These are phyloP conservation scores for Styphnolobium japonicum DNA, from an alignment of 306 rosid species.

Conservation along the genomic window DNA sequence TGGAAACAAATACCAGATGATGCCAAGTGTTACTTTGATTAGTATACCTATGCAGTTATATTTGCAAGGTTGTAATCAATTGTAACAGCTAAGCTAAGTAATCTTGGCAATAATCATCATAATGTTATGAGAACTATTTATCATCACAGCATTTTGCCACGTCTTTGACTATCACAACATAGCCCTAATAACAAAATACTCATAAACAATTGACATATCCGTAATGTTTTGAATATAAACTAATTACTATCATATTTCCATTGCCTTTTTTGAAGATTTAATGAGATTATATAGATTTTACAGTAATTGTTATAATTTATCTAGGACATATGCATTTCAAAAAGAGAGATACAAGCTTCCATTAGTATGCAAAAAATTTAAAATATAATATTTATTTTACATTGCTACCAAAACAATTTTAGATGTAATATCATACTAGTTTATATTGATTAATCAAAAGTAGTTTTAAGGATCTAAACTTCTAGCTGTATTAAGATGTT, in stretches of 20 bases:
- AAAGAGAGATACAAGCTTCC: not conserved
- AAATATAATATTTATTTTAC: not conserved
- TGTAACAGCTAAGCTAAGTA: not conserved
- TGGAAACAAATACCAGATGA: not conserved
- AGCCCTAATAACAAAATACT: not conserved
- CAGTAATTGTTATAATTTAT: not conserved
- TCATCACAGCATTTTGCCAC: not conserved
- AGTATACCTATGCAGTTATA: not conserved
- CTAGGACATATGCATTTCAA: not conserved
- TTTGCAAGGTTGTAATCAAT: not conserved
- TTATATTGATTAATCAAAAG: not conserved
- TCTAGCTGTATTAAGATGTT: not conserved
- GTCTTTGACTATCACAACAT: not conserved
- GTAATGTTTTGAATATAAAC: not conserved
- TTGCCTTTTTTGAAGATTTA: not conserved
- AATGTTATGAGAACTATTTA: not conserved
- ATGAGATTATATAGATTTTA: not conserved
- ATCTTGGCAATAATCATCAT: not conserved
- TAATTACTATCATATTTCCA: not conserved
- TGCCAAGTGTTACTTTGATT: not conserved
- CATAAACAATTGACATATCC: not conserved
- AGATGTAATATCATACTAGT: not conserved
- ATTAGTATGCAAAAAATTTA: not conserved
- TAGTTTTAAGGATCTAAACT: conserved; percentile 6
- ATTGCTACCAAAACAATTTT: not conserved